These are phyloP conservation scores for Tetrahymena malaccensis DNA, from an alignment of 73 alveolate genomes.

Conservation along the genomic window DNA sequence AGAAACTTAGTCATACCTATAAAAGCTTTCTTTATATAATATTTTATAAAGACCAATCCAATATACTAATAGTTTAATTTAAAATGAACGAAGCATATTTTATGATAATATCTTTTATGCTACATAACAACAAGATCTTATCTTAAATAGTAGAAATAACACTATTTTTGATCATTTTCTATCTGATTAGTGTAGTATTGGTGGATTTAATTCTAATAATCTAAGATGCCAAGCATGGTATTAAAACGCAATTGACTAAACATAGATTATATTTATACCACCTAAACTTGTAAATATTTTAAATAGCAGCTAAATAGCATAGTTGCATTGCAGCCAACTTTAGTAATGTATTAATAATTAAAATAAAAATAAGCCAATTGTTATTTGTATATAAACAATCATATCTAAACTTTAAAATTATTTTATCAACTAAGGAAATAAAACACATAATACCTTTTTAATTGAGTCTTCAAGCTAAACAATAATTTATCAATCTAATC, in stretches of 20 bases:
- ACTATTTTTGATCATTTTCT: background rate
- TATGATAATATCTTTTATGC: background rate
- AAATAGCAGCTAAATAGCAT: background rate
- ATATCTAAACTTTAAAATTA: background rate
- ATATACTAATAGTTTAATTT: too few species aligned
- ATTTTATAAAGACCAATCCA: background rate
- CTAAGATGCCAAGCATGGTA: background rate
- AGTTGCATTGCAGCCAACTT: background rate
- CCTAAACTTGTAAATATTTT: background rate
- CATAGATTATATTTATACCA: background rate
- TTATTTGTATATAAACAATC: background rate
- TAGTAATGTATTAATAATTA: background rate
- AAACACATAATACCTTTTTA: background rate
- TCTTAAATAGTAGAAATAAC: background rate
- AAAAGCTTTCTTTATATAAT: background rate
- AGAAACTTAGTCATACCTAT: background rate
- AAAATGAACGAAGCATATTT: background rate
- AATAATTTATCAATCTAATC: background rate
- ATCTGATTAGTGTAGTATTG: background rate
- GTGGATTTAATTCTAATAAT: background rate
- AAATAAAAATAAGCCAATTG: too few species aligned
- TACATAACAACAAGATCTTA: background rate
- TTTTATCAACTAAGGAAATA: background rate
- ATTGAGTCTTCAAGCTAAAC: background rate
- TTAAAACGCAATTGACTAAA: too few species aligned